These are phyloP conservation scores for Centrapalus pauciflorus DNA, from an alignment of 129 eudicot species.

Conservation along the genomic window DNA sequence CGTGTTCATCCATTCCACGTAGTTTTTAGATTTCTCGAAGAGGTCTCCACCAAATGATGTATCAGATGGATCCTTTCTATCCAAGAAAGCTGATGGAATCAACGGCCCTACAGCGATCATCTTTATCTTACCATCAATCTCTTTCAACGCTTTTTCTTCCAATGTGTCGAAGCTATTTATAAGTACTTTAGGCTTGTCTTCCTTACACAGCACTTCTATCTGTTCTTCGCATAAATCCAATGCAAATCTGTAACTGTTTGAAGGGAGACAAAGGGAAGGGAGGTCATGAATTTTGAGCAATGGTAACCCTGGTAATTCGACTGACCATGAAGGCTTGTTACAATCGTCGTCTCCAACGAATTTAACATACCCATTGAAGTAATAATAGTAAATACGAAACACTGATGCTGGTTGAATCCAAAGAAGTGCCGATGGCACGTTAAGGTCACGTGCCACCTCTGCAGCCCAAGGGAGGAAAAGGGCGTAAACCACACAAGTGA, in stretches of 20 bases:
- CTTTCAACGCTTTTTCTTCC: conserved; percentile 14
- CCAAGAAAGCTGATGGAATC: conserved; percentile 45
- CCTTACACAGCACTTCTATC: not conserved
- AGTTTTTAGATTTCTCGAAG: conserved; percentile 21
- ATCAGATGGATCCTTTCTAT: conserved; percentile 25
- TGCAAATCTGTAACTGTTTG: not conserved
- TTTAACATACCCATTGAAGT: conserved; percentile 30
- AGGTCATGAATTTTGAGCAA: conserved; percentile 5
- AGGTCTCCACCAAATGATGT: conserved; percentile 38
- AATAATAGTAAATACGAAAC: conserved; percentile 34
- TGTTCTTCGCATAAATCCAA: conserved; percentile 11
- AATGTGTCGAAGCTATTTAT: conserved; percentile 22
- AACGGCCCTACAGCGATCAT: not conserved
- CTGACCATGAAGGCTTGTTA: not conserved
- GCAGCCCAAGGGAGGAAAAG: conserved; percentile 41
- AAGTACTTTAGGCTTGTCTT: conserved; percentile 14
- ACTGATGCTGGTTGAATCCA: conserved; percentile 56
- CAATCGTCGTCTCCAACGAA: not conserved
- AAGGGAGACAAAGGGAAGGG: conserved; percentile 22
- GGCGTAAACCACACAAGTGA: conserved; percentile 33
- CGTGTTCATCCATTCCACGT: conserved; percentile 36
- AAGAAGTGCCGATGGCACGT: conserved; percentile 27
- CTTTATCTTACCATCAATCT: conserved; percentile 15
- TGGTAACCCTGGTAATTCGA: conserved; percentile 31
- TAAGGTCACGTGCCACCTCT: conserved; percentile 25